A percentile compares a stretch with the other conserved stretches of the same genome.
These are phyloP conservation scores for Thermoascus crustaceus DNA, from an alignment of 2,329 filamentous ascomycete genomes.

Conservation along the genomic window DNA sequence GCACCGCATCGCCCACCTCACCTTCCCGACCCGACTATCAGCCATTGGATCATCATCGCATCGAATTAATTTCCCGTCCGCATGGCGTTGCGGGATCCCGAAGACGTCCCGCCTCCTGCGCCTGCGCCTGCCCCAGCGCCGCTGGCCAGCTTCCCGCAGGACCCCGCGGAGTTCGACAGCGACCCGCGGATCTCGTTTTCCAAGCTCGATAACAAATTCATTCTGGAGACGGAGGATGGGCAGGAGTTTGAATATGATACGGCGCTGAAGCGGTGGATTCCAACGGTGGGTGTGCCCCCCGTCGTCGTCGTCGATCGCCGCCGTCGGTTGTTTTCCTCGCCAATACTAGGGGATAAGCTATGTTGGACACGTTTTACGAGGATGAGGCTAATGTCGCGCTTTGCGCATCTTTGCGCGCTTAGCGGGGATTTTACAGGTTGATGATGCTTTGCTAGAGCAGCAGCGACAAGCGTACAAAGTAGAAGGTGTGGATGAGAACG, in stretches of 20 bases:
- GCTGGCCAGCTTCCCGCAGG: constrained; percentile 39
- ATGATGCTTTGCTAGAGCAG: constrained; percentile 52
- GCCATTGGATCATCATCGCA: not conserved
- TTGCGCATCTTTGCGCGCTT: constrained; percentile 9
- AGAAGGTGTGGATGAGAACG: constrained; percentile 51
- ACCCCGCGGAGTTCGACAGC: constrained; percentile 60
- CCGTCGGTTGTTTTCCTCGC: constrained; percentile 8
- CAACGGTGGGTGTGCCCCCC: constrained; percentile 43
- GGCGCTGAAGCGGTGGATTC: constrained; percentile 65
- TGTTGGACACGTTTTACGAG: constrained; percentile 11
- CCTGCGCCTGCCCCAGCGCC: constrained; percentile 8
- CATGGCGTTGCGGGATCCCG: constrained; percentile 19
- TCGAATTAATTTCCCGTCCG: not conserved
- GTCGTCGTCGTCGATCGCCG: constrained; percentile 10
- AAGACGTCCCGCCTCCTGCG: constrained; percentile 8
- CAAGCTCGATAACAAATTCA: constrained; percentile 70
- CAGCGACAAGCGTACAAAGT: constrained; percentile 56
- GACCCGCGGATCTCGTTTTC: constrained; percentile 83
- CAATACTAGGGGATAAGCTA: constrained; percentile 11
- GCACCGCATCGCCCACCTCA: not conserved
- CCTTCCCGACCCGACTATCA: not conserved
- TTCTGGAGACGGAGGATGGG: constrained; percentile 76
- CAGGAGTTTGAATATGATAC: constrained; percentile 77
- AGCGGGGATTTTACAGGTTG: constrained; percentile 39
- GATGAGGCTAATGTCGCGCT: constrained; percentile 27